These are phyloP conservation scores for Saccharomycopsis oosterbeekiorum DNA, from an alignment of 805 yeast species.

Conservation along the genomic window DNA sequence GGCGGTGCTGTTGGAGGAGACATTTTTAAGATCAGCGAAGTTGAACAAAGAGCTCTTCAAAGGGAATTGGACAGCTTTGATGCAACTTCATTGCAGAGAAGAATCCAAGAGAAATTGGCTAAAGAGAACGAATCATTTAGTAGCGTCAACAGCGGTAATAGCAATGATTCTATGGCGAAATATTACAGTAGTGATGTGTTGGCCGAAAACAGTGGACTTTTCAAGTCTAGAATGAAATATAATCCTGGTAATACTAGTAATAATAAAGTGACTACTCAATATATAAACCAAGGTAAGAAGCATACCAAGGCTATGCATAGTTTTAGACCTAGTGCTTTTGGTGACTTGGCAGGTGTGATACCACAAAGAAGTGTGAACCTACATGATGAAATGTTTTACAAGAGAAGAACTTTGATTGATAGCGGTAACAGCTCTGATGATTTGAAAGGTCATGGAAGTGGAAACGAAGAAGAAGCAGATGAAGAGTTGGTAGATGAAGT, in stretches of 20 bases:
- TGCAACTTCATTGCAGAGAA: constrained; percentile 6
- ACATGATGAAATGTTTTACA: constrained; percentile 13
- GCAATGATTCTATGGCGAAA: not conserved
- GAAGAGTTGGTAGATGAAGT: not conserved
- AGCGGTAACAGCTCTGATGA: not conserved
- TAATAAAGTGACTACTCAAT: not conserved
- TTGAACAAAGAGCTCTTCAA: constrained; percentile 11
- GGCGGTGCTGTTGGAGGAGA: not conserved
- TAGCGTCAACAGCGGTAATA: not conserved
- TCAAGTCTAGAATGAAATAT: not conserved
- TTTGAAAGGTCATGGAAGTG: not conserved
- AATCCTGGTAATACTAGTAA: not conserved
- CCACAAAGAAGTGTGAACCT: not conserved
- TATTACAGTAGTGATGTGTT: not conserved
- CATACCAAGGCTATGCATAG: not conserved
- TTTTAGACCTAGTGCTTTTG: not conserved
- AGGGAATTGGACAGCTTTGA: constrained; percentile 14
- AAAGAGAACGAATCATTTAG: constrained; percentile 3
- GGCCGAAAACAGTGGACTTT: not conserved
- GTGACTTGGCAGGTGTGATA: not conserved
- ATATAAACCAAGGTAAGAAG: not conserved
- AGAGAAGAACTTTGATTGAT: constrained; percentile 12
- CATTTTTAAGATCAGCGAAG: constrained; percentile 5
- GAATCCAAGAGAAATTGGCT: constrained; percentile 16
- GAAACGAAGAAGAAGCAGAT: not conserved